phyloP scores from a whole-genome alignment of 1,139 yeast species.

The Barnettozyma hawaiiensis region DNA sequence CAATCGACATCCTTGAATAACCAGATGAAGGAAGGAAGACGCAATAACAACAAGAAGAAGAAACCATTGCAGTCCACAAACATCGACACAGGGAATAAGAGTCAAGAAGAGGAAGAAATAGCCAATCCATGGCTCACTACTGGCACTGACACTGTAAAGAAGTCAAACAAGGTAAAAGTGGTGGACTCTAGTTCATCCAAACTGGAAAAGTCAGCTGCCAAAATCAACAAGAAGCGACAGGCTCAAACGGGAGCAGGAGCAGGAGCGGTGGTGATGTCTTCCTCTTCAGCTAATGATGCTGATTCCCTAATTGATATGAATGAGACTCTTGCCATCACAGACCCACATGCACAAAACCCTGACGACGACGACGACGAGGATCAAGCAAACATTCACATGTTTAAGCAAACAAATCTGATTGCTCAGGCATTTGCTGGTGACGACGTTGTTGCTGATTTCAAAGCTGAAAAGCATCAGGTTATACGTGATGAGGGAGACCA shows the following conservation, averaged over 20 bases:
- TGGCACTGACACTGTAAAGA: conserved; percentile 36
- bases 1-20: conserved; percentile 43
- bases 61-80: conserved; percentile 9
- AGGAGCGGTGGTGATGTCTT: too few species aligned
- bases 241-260: conserved; percentile 26
- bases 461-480: conserved; percentile 64
- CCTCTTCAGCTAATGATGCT: conserved; percentile 28
- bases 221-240: conserved; percentile 45
- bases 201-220: conserved; percentile 38
- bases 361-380: conserved; percentile 30
- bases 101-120: conserved; percentile 28
- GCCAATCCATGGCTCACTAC: conserved; percentile 65
- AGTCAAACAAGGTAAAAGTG: conserved; percentile 47
- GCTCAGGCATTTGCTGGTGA: conserved; percentile 97
- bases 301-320: conserved; percentile 45
- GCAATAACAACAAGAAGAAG: too few species aligned
- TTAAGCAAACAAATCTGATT: conserved; percentile 77
- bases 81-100: conserved; percentile 7
- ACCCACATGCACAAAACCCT: conserved; percentile 35
- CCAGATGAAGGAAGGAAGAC: conserved; percentile 31
- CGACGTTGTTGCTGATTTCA: conserved; percentile 74
- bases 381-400: conserved; percentile 37
- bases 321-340: conserved; percentile 32
- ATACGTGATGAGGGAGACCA: conserved; percentile 79
- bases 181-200: conserved; percentile 57